These are phyloP conservation scores for Yarrowia bubula DNA, from an alignment of 805 yeast genomes.

Conservation along the genomic window DNA sequence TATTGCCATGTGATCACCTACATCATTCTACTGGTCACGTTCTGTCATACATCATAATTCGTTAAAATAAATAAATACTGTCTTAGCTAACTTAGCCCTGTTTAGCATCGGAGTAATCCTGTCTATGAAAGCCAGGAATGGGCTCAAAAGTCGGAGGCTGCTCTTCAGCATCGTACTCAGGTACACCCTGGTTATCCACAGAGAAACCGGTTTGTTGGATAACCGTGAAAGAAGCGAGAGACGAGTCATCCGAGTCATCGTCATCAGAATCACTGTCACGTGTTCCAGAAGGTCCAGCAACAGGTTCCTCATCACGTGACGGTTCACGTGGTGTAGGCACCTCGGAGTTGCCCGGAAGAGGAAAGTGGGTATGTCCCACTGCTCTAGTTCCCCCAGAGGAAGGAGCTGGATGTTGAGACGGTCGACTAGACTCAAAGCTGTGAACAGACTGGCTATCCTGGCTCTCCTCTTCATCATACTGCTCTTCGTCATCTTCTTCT, in stretches of 20 bases:
- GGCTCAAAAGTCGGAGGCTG: constrained; percentile 48
- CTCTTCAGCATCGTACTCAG: constrained; percentile 28
- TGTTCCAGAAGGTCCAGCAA: constrained; percentile 1
- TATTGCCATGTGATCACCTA: no score
- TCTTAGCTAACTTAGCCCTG: background rate
- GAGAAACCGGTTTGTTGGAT: constrained; percentile 18
- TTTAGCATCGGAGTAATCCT: constrained; percentile 50
- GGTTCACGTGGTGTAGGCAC: background rate
- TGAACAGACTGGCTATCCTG: background rate
- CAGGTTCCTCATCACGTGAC: background rate
- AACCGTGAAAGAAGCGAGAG: constrained; percentile 7
- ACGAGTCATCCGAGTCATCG: background rate
- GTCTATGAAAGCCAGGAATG: constrained; percentile 46
- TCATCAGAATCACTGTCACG: background rate
- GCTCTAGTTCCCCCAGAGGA: background rate
- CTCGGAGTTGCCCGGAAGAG: background rate
- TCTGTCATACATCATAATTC: background rate
- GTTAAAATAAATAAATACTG: background rate
- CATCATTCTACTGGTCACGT: no score
- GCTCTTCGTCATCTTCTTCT: constrained; percentile 1
- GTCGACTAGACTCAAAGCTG: background rate
- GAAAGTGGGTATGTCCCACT: constrained; percentile 1
- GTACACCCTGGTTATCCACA: constrained; percentile 20
- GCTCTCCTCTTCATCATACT: background rate
- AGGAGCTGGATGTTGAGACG: background rate